Evolutionary conservation across 805 yeast species (phyloP).

Genomic region (Schwanniomyces sp.): DNA sequence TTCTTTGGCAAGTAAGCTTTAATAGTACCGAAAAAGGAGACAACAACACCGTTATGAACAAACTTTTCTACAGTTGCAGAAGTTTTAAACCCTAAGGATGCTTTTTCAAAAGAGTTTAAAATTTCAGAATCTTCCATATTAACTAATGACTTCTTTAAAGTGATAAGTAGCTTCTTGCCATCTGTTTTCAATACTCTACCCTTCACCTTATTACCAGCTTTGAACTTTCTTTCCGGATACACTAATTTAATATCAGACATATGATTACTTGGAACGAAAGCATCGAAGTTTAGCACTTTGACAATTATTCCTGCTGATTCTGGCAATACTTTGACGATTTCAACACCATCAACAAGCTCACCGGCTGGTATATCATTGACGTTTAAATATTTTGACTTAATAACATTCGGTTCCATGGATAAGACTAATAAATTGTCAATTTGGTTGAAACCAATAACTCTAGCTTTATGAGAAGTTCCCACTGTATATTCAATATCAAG

Average conservation of each 20-base stretch:
- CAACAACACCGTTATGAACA: slow-evolving; percentile 74
- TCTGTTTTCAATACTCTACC: slow-evolving; percentile 65
- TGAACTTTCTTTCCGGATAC: slow-evolving; percentile 91
- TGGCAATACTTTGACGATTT: slow-evolving; percentile 55
- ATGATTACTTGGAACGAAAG: slow-evolving; percentile 70
- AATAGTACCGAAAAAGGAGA: slow-evolving; percentile 77
- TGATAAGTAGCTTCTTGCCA: slow-evolving; percentile 53
- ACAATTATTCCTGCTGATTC: slow-evolving; percentile 65
- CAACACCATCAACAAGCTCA: slow-evolving; percentile 51
- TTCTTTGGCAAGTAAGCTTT: slow-evolving; percentile 81
- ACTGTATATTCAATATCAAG: slow-evolving; percentile 50
- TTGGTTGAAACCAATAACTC: slow-evolving; percentile 69
- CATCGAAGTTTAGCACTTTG: slow-evolving; percentile 68
- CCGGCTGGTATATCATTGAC: slow-evolving; percentile 78
- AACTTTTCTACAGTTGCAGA: slow-evolving; percentile 74
- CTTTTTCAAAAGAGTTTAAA: slow-evolving; percentile 37
- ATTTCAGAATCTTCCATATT: slow-evolving; percentile 58
- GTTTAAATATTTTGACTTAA: slow-evolving; percentile 66
- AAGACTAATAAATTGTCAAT: slow-evolving; percentile 68
- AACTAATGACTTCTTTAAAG: slow-evolving; percentile 84
- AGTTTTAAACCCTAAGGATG: slow-evolving; percentile 49
- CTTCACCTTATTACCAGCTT: slow-evolving; percentile 76
- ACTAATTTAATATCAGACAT: slow-evolving; percentile 81
- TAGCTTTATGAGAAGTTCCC: slow-evolving; percentile 72
- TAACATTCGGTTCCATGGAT: slow-evolving; percentile 64